Percentiles rank a stretch among this genome's conserved stretches.
Evolutionary conservation across 2,329 filamentous ascomycete species (phyloP).

Genomic region (Colletotrichum cordylinicola): DNA sequence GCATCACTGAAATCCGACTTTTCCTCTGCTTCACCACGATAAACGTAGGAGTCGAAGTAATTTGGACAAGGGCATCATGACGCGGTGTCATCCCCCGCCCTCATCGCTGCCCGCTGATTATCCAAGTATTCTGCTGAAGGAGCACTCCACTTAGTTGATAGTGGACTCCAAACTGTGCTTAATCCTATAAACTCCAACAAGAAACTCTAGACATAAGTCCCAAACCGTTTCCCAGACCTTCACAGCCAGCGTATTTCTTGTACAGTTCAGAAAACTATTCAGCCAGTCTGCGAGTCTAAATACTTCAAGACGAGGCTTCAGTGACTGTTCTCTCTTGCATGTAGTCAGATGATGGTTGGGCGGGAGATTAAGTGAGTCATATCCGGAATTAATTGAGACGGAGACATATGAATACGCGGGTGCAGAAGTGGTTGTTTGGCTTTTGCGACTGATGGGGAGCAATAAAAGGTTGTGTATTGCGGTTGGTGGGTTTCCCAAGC

Average conservation of each 20-base stretch:
- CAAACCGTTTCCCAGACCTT: too few relatives aligned
- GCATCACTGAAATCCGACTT: background rate
- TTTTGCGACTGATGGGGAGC: background rate
- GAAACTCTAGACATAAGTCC: too few relatives aligned
- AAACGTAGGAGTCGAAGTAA: background rate
- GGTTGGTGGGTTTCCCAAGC: background rate
- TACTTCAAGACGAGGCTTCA: background rate
- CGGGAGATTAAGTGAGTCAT: too few relatives aligned
- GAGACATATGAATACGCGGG: background rate
- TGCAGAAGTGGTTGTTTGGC: background rate
- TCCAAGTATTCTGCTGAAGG: background rate
- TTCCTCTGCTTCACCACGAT: background rate
- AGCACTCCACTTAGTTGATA: background rate
- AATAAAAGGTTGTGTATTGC: background rate
- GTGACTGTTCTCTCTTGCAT: background rate
- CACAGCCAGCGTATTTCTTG: too few relatives aligned
- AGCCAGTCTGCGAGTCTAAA: background rate
- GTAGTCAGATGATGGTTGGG: background rate
- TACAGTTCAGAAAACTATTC: too few relatives aligned
- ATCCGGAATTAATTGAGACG: too few relatives aligned
- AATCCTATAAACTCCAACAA: too few relatives aligned
- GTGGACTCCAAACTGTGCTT: background rate
- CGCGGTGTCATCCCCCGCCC: rapidly evolving
- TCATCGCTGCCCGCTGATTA: background rate
- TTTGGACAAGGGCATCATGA: background rate